Percentiles rank a stretch among this genome's conserved stretches.
phyloP scores from a whole-genome alignment of 768 basidiomycete species.

The Chalciporus piperatus region DNA sequence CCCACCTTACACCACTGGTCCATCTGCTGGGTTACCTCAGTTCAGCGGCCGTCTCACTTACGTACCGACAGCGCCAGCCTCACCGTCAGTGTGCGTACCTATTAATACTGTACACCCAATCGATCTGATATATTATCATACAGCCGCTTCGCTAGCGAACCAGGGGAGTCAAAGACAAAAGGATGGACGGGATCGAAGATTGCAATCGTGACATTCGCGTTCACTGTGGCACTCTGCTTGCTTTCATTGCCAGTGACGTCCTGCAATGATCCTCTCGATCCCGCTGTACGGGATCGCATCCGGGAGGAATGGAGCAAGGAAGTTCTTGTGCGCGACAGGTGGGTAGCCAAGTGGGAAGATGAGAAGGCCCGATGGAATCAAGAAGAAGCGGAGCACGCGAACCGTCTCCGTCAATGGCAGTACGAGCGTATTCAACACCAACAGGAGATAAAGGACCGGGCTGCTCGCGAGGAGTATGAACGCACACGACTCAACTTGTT shows the following conservation, averaged over 20 bases:
- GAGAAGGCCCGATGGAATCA: constrained; percentile 15
- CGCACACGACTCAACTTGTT: constrained; percentile 19
- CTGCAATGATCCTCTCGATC: constrained; percentile 20
- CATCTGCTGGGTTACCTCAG: background rate
- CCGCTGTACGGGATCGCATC: constrained; percentile 18
- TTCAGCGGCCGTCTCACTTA: background rate
- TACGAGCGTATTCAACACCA: constrained; percentile 17
- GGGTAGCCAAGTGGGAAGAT: background rate
- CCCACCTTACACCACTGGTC: background rate
- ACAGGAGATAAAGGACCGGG: constrained; percentile 16
- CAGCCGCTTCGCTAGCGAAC: background rate
- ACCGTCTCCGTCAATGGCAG: constrained; percentile 15
- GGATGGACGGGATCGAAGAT: background rate
- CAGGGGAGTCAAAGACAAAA: background rate
- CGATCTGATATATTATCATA: too few relatives aligned
- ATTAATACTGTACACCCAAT: too few relatives aligned
- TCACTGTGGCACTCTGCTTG: constrained; percentile 2
- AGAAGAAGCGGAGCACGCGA: constrained; percentile 15
- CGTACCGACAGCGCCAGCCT: background rate
- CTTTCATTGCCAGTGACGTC: constrained; percentile 10
- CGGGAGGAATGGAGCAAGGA: constrained; percentile 23
- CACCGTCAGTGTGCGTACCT: too few relatives aligned
- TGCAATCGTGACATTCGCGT: background rate
- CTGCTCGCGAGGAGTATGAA: constrained; percentile 13
- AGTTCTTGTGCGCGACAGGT: constrained; percentile 13